Evolutionary conservation across 345 rosid genomes (phyloP).

Genomic region (Pugionium cornutum): DNA sequence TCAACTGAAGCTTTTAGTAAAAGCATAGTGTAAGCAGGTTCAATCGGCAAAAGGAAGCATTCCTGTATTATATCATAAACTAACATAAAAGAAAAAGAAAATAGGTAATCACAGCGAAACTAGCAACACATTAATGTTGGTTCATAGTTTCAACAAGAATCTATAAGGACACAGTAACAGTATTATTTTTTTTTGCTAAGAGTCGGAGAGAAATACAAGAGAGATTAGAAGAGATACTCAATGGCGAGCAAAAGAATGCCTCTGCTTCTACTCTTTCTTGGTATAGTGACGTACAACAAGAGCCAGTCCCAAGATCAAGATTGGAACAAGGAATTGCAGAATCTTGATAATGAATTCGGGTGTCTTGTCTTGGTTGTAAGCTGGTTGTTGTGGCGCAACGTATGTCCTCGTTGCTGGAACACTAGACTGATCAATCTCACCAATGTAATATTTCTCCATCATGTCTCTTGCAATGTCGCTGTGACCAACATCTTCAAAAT

Average conservation of each 20-base stretch:
- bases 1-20: not conserved
- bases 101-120: not conserved
- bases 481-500: constrained; percentile 96
- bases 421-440: constrained; percentile 63
- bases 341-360: constrained; percentile 69
- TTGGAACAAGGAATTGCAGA: constrained; percentile 85
- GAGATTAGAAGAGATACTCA: constrained; percentile 1
- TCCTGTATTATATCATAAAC: constrained; percentile 10
- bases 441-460: constrained; percentile 74
- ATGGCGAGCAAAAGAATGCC: not conserved
- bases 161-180: constrained; percentile 18
- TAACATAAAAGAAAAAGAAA: not conserved
- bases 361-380: constrained; percentile 59
- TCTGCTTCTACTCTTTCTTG: constrained; percentile 67
- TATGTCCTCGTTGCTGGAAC: constrained; percentile 59
- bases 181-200: no score
- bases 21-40: no score
- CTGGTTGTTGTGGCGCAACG: constrained; percentile 52
- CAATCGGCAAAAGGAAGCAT: not conserved
- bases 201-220: constrained; percentile 8
- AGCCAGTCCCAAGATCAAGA: constrained; percentile 82
- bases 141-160: constrained; percentile 24
- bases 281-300: constrained; percentile 69
- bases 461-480: constrained; percentile 85
- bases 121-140: constrained; percentile 26